phyloP scores from a whole-genome alignment of 2,329 filamentous ascomycete species.

The Cadophora luteo-olivacea region DNA sequence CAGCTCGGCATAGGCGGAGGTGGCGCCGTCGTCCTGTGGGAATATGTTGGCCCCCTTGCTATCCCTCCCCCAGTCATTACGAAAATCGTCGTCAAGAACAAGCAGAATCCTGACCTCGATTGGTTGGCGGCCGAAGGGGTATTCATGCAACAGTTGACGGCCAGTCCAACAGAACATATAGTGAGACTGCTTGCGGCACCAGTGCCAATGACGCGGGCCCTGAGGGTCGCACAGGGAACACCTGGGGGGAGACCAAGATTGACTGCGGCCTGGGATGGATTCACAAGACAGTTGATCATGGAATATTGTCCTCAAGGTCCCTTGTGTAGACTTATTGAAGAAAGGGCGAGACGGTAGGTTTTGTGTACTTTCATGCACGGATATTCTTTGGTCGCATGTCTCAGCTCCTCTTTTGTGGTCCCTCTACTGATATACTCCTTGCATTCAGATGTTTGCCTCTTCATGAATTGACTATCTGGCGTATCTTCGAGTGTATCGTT shows the following conservation, averaged over 20 bases:
- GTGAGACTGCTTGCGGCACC: not conserved
- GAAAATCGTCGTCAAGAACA: slow-evolving; percentile 5
- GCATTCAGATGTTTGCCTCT: not conserved
- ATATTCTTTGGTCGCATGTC: too few relatives aligned
- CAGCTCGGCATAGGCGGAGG: not conserved
- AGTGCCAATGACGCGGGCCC: not conserved
- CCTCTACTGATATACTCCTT: not conserved
- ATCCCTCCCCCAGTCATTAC: not conserved
- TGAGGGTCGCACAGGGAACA: too few relatives aligned
- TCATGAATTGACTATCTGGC: slow-evolving; percentile 20
- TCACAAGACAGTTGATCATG: not conserved
- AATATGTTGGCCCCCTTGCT: not conserved
- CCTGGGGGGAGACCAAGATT: too few relatives aligned
- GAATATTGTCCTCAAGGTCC: slow-evolving; percentile 10
- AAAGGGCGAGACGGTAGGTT: not conserved
- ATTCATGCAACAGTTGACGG: not conserved
- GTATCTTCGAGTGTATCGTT: slow-evolving; percentile 21
- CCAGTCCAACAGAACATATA: not conserved
- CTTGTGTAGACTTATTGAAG: not conserved
- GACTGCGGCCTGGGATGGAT: not conserved
- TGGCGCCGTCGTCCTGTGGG: slow-evolving; percentile 8
- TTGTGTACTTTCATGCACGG: not conserved
- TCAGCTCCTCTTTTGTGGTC: too few relatives aligned
- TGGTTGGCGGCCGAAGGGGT: not conserved
- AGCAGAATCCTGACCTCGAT: not conserved